A percentile compares a stretch with the other conserved stretches of the same genome.
Conservation (phyloP, 1,284 basidiomycete genomes). For the Microbotryomycetes sp. region DNA sequence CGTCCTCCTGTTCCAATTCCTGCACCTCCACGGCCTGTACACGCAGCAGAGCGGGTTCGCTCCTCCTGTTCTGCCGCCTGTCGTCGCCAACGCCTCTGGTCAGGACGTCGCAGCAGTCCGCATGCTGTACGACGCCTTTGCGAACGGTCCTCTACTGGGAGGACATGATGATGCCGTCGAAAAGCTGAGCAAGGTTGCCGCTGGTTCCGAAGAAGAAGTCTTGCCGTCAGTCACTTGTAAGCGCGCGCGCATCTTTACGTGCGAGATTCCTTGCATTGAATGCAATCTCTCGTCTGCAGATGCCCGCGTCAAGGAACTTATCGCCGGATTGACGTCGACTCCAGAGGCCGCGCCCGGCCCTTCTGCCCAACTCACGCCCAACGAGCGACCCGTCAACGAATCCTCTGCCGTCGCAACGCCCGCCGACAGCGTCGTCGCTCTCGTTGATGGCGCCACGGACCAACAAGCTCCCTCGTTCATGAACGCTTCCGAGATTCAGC, state of each 20-base stretch:
- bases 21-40: constrained; percentile 36
- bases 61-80: constrained; percentile 27
- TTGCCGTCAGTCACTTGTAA: constrained; percentile 34
- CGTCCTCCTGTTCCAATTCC: constrained; percentile 37
- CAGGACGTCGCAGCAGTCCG: constrained; percentile 36
- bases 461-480: constrained; percentile 19
- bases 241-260: constrained; percentile 2
- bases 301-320: constrained; percentile 34
- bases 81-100: constrained; percentile 33
- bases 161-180: constrained; percentile 35
- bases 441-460: constrained; percentile 17
- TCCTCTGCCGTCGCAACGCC: constrained; percentile 38
- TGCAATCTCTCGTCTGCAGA: constrained; percentile 20
- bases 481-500: constrained; percentile 20
- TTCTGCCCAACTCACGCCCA: neutral
- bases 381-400: constrained; percentile 33
- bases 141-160: constrained; percentile 36
- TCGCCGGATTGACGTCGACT: constrained; percentile 34
- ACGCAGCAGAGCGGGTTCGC: constrained; percentile 21
- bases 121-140: constrained; percentile 32
- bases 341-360: constrained; percentile 29
- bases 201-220: constrained; percentile 23
- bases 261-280: no score
- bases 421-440: constrained; percentile 31
- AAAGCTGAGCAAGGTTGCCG: constrained; percentile 25